Percentiles rank a stretch among this genome's conserved stretches.
Evolutionary conservation across 1,284 basidiomycete species (phyloP).

Genomic region (Austroboletus novae-zelandiae): DNA sequence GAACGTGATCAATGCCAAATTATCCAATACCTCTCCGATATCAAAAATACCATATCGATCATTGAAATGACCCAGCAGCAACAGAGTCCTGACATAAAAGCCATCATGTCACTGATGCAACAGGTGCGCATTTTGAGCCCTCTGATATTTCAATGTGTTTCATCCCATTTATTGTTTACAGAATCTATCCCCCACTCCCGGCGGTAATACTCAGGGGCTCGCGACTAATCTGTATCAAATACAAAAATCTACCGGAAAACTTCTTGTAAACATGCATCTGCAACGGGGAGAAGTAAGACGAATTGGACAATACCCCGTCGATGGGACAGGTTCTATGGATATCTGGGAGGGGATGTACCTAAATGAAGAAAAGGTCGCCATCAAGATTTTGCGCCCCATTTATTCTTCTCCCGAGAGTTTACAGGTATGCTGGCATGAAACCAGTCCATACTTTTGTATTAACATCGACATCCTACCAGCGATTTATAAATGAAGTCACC

Average conservation of each 20-base stretch:
- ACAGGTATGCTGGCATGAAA: slow-evolving; percentile 31
- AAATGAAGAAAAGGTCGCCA: slow-evolving; percentile 49
- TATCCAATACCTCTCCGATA: slow-evolving; percentile 41
- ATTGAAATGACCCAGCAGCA: slow-evolving; percentile 31
- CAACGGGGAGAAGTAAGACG: slow-evolving; percentile 50
- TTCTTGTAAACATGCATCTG: slow-evolving; percentile 49
- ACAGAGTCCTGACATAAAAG: slow-evolving; percentile 32
- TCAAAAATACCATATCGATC: slow-evolving; percentile 39
- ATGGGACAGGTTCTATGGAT: slow-evolving; percentile 49
- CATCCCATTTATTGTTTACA: slow-evolving; percentile 9
- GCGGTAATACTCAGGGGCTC: slow-evolving; percentile 41
- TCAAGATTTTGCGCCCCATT: slow-evolving; percentile 53
- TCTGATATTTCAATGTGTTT: not conserved
- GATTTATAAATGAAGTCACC: slow-evolving; percentile 50
- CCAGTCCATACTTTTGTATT: not conserved
- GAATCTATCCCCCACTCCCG: slow-evolving; percentile 31
- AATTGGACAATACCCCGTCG: slow-evolving; percentile 45
- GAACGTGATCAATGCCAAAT: slow-evolving; percentile 43
- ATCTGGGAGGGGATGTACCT: slow-evolving; percentile 55
- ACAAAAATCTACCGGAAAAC: slow-evolving; percentile 40
- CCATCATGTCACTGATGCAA: slow-evolving; percentile 48
- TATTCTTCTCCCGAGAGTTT: slow-evolving; percentile 43
- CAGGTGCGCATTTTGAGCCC: slow-evolving; percentile 27
- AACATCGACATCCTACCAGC: slow-evolving; percentile 30
- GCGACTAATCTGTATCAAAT: slow-evolving; percentile 48